Base-by-base conservation (phyloP, 768 basidiomycete genomes). In the Cyclocybe aegerita region DNA sequence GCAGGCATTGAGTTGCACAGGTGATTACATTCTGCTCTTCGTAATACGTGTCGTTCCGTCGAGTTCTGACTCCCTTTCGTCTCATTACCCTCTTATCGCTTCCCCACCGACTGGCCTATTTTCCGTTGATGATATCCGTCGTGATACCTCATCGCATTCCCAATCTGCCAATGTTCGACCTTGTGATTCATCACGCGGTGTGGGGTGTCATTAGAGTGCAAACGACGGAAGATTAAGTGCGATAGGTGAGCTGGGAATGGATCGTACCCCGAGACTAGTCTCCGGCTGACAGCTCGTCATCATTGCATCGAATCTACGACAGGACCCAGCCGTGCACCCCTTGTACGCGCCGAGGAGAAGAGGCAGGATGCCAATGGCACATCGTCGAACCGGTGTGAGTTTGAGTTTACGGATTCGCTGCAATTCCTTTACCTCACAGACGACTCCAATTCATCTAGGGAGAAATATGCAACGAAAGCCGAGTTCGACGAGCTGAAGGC, bases 211-310 rank as follows among this genome's bases (percentile, higher is more conserved):
- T 42, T 62, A 90, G 90, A 91, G 66, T 92, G 90, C 67, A 92
- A 92, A 67, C 73, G 90, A 60, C 79, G 90, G 38, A 92, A 93
- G 75, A 92, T 92, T 68, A 88, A 87, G 64, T 93, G 90, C 67
- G 89, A 93, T 73, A 87, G 87, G 86, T 87, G 64, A 61, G 74
- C 39, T 62, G 60, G 57, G 55, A 55, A 57, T 52, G 60, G 49
- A 33, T 52, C 44, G 46, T 50, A 56, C 42, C 36, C 7, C 45
- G 44, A 43, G 50, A 51, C 8, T 36, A 43, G n/a, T 49, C 42
- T 49, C 47, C 55, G 40, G 38, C 40, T 71, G 51, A 69, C 63
- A 47, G 33, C 46, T 23, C 43, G 52, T 52, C 43, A 30, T 54
- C 39, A 46, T 36, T 40, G 40, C 48, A 52, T 52, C 32, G 34